Conservation (phyloP, 306 rosid genomes). For the Pterocarpus santalinus region DNA sequence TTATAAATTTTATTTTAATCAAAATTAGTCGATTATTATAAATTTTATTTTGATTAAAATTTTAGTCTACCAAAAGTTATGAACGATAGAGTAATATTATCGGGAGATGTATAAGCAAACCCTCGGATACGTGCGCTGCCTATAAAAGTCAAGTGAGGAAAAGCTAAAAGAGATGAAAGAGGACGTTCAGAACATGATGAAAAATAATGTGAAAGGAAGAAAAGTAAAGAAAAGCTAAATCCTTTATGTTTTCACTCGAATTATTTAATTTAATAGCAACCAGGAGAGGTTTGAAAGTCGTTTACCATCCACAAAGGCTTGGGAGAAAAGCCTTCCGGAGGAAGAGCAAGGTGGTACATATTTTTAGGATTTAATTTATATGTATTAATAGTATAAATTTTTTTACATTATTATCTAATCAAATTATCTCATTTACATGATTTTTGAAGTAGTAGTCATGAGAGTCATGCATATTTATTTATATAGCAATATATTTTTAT, state of each 20-base stretch:
- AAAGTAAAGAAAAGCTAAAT: constrained; percentile 5
- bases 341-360: background rate
- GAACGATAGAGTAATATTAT: background rate
- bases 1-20: no score
- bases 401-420: no score
- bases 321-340: constrained; percentile 13
- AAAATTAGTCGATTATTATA: no score
- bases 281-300: background rate
- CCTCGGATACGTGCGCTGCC: background rate
- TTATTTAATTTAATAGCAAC: background rate
- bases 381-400: no score
- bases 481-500: no score
- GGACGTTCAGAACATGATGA: background rate
- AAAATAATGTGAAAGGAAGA: constrained; percentile 30
- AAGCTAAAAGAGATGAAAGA: constrained; percentile 12
- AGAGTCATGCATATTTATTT: no score
- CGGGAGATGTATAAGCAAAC: background rate
- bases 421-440: no score
- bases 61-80: background rate
- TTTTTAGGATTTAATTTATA: no score
- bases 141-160: background rate
- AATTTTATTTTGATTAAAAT: no score
- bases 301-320: background rate
- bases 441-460: no score
- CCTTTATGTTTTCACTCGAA: background rate